Conservation (phyloP, 805 yeast genomes). For the Yarrowia sp. region DNA sequence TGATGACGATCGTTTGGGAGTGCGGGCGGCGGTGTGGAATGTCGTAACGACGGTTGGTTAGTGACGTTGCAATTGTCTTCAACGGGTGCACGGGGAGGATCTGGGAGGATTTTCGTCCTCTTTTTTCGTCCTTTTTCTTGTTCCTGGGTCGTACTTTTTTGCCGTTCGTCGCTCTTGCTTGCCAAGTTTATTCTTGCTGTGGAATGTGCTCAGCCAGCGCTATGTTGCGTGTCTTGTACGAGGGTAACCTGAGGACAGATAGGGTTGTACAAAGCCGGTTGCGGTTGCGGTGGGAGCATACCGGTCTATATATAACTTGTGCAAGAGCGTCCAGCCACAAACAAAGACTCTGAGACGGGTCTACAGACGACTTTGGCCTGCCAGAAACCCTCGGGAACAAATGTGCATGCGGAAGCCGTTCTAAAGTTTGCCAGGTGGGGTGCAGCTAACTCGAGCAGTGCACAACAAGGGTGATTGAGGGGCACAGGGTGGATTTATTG, state of each 20-base stretch:
- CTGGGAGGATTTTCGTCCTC: neutral
- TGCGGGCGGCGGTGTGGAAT: neutral
- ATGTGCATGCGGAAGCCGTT: neutral
- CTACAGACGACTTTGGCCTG: too few relatives aligned
- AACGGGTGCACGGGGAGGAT: too few relatives aligned
- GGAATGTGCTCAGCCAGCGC: too few relatives aligned
- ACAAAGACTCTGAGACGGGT: too few relatives aligned
- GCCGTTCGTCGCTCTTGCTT: neutral
- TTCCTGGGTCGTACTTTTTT: too few relatives aligned
- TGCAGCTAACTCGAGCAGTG: neutral
- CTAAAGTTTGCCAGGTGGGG: slow-evolving; percentile 21
- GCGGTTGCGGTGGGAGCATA: too few relatives aligned
- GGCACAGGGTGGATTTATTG: neutral
- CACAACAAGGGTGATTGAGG: neutral
- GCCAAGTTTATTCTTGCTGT: slow-evolving; percentile 2
- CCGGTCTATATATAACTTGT: too few relatives aligned
- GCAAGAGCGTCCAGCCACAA: too few relatives aligned
- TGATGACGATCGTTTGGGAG: neutral
- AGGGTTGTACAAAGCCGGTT: neutral
- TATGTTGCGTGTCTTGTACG: too few relatives aligned
- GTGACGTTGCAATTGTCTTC: too few relatives aligned
- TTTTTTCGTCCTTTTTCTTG: neutral
- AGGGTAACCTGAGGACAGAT: neutral
- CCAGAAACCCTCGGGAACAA: too few relatives aligned
- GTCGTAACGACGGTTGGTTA: too few relatives aligned